Evolutionary conservation across 257 asterid genomes (phyloP).

Genomic region (Nemophila menziesii): DNA sequence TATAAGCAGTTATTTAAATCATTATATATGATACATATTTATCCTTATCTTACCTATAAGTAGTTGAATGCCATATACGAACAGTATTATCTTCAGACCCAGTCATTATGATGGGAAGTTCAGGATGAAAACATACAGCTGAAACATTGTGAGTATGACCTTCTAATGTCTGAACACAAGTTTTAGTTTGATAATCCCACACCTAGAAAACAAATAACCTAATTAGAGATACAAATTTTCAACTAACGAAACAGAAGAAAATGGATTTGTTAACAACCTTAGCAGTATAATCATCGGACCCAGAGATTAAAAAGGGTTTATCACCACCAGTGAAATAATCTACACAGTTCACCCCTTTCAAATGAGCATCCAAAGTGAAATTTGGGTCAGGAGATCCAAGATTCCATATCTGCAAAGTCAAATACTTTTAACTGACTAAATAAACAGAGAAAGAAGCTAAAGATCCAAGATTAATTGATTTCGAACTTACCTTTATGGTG

Average conservation of each 20-base stretch:
- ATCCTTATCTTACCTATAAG: constrained; percentile 53
- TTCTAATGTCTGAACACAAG: constrained; percentile 94
- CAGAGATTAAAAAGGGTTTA: constrained; percentile 85
- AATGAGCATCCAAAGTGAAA: constrained; percentile 92
- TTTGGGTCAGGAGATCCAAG: constrained; percentile 99
- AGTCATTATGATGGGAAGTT: constrained; percentile 92
- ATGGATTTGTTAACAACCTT: constrained; percentile 42
- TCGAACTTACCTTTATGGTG: constrained; percentile 62
- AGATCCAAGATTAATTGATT: not conserved
- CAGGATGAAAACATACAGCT: constrained; percentile 97
- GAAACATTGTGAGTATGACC: constrained; percentile 99
- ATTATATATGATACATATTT: too few species aligned
- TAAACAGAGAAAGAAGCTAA: not conserved
- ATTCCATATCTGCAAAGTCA: constrained; percentile 73
- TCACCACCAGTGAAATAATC: constrained; percentile 99
- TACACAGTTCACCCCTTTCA: constrained; percentile 96
- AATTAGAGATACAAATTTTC: constrained; percentile 4
- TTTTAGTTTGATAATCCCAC: constrained; percentile 99
- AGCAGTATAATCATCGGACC: constrained; percentile 99
- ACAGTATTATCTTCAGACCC: constrained; percentile 99
- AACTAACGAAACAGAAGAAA: constrained; percentile 8
- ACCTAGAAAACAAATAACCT: constrained; percentile 34
- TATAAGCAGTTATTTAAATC: not conserved
- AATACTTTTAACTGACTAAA: constrained; percentile 4
- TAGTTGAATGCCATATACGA: constrained; percentile 97